Percentiles rank a stretch among this genome's conserved stretches.
Conservation (phyloP, 257 asterid genomes). For the Ballota nigra region DNA sequence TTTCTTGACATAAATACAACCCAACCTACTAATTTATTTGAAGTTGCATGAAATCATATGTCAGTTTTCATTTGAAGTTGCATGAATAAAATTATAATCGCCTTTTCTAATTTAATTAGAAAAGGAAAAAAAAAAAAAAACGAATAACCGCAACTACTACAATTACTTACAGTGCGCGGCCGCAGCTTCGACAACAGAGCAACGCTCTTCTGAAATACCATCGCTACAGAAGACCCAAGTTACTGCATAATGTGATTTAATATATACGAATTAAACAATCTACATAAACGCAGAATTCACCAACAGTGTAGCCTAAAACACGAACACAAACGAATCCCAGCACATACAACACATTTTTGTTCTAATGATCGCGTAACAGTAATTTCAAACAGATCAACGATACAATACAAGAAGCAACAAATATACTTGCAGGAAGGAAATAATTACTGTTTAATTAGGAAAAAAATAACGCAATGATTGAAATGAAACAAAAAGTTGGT, state of each 20-base stretch:
- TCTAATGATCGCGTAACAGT: neutral
- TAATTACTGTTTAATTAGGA: neutral
- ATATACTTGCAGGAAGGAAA: neutral
- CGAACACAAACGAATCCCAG: neutral
- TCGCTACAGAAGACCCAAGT: constrained; percentile 16
- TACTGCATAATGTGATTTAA: constrained; percentile 17
- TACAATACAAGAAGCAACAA: neutral
- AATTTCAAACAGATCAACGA: constrained; percentile 20
- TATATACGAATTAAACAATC: neutral
- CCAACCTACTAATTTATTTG: neutral
- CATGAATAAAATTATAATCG: neutral
- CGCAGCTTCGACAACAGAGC: constrained; percentile 41
- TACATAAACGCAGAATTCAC: neutral
- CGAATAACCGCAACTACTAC: neutral
- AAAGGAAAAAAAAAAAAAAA: no score
- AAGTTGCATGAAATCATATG: neutral
- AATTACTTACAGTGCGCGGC: constrained; percentile 35
- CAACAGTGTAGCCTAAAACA: neutral
- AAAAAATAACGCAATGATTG: neutral
- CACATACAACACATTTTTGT: neutral
- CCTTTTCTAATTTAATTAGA: neutral
- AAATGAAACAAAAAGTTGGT: neutral
- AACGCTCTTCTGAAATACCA: constrained; percentile 38
- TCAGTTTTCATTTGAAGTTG: neutral
- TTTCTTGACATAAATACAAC: neutral